These are phyloP conservation scores for Eucalyptus dawsonii DNA, from an alignment of 345 rosid species.

Conservation along the genomic window DNA sequence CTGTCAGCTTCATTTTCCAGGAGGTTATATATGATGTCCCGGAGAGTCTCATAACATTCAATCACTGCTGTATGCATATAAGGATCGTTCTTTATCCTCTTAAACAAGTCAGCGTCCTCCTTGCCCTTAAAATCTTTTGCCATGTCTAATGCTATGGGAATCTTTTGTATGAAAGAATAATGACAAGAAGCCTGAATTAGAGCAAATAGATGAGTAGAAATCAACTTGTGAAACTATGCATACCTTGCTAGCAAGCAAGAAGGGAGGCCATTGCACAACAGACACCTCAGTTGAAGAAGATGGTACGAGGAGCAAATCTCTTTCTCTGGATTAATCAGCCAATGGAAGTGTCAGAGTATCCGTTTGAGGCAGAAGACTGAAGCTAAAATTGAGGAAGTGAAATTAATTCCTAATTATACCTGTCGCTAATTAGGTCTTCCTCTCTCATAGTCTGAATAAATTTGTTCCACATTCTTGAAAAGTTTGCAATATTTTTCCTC, in stretches of 20 bases:
- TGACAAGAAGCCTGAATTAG: not conserved
- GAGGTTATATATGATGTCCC: constrained; percentile 47
- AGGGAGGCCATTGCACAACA: constrained; percentile 97
- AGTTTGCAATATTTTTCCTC: constrained; percentile 46
- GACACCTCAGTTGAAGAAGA: constrained; percentile 51
- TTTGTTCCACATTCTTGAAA: constrained; percentile 86
- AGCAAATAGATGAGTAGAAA: not conserved
- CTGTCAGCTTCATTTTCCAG: constrained; percentile 58
- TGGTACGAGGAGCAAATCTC: constrained; percentile 86
- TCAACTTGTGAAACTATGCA: constrained; percentile 1
- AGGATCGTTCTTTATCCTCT: constrained; percentile 57
- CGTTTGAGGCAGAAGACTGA: not conserved
- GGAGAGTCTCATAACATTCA: constrained; percentile 76
- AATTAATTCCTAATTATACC: constrained; percentile 20
- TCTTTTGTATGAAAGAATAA: constrained; percentile 30
- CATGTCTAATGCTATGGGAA: constrained; percentile 98
- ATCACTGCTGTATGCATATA: constrained; percentile 72
- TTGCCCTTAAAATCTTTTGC: constrained; percentile 89
- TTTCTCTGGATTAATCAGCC: constrained; percentile 42
- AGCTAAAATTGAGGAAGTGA: not conserved
- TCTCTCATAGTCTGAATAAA: constrained; percentile 73
- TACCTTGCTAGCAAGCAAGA: constrained; percentile 98
- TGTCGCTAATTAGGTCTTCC: constrained; percentile 79
- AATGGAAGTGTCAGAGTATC: not conserved
- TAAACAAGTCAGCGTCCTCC: constrained; percentile 68